phyloP scores from a whole-genome alignment of 441 rosid genomes.

The Hura crepitans region DNA sequence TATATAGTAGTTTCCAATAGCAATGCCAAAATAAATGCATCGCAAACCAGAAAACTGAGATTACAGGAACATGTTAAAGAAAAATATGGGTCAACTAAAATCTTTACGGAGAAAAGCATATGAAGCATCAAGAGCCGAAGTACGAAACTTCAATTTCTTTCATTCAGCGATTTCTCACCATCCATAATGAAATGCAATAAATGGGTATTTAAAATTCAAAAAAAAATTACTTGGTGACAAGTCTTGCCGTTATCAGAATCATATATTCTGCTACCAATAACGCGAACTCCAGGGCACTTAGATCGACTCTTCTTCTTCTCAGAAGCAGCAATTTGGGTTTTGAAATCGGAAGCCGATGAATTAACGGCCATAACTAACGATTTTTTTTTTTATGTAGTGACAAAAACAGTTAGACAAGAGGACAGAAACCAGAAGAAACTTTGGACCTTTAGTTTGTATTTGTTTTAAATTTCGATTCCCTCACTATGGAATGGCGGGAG shows the following conservation, averaged over 20 bases:
- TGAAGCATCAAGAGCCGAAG: background rate
- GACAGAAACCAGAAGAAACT: background rate
- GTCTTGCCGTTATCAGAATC: slow-evolving; percentile 61
- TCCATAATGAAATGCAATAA: background rate
- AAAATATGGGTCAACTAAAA: background rate
- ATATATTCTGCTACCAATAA: slow-evolving; percentile 45
- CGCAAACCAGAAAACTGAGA: background rate
- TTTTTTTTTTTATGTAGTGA: no score
- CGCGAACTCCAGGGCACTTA: slow-evolving; percentile 47
- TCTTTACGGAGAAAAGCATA: no score
- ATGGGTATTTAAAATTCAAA: background rate
- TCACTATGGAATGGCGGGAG: slow-evolving; percentile 12
- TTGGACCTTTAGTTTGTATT: background rate
- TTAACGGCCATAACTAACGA: slow-evolving; percentile 8
- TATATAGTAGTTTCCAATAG: background rate
- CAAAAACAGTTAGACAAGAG: background rate
- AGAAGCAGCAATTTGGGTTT: background rate
- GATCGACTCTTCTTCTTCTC: slow-evolving; percentile 25
- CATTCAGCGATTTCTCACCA: background rate
- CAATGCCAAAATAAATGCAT: background rate
- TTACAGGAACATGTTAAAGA: no score
- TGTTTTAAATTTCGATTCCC: slow-evolving; percentile 9
- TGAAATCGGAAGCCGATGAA: slow-evolving; percentile 1
- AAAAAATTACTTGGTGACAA: slow-evolving; percentile 63
- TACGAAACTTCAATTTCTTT: background rate